Conservation (phyloP, 495 filamentous ascomycete genomes). For the Aspergillus haitiensis region DNA sequence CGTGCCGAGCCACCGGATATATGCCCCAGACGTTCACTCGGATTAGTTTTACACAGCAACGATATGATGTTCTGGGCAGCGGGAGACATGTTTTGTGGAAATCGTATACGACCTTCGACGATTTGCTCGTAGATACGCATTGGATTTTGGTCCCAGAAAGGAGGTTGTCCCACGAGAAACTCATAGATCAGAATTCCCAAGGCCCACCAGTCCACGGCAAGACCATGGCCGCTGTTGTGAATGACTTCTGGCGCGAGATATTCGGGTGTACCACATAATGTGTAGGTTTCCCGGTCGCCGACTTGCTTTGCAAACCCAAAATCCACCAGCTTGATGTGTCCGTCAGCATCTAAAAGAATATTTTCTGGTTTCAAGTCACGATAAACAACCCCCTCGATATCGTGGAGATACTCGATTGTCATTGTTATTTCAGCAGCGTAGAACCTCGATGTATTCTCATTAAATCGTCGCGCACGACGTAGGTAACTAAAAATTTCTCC, state of each 20-base stretch:
- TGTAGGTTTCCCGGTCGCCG: conserved; percentile 76
- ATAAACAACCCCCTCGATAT: conserved; percentile 80
- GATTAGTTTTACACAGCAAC: conserved; percentile 84
- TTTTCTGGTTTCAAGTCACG: conserved; percentile 97
- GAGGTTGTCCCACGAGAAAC: conserved; percentile 92
- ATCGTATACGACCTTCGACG: conserved; percentile 43
- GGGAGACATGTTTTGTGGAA: conserved; percentile 57
- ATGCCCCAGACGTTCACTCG: conserved; percentile 82
- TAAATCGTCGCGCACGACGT: conserved; percentile 79
- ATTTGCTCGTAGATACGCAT: conserved; percentile 90
- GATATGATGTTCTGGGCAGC: conserved; percentile 83
- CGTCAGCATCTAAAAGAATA: conserved; percentile 84
- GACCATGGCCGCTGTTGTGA: conserved; percentile 89
- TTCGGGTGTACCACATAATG: conserved; percentile 93
- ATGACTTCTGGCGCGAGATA: conserved; percentile 97
- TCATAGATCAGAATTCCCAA: conserved; percentile 95
- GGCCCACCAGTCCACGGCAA: conserved; percentile 99
- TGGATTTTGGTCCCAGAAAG: conserved; percentile 95
- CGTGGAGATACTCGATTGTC: conserved; percentile 90
- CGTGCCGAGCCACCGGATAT: conserved; percentile 77
- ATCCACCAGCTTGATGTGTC: conserved; percentile 96
- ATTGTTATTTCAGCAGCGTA: conserved; percentile 95
- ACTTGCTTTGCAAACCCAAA: conserved; percentile 91
- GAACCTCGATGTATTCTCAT: conserved; percentile 81
- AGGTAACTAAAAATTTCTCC: conserved; percentile 96